phyloP scores from a whole-genome alignment of 2,329 filamentous ascomycete genomes.

The Orbilia brochopaga region DNA sequence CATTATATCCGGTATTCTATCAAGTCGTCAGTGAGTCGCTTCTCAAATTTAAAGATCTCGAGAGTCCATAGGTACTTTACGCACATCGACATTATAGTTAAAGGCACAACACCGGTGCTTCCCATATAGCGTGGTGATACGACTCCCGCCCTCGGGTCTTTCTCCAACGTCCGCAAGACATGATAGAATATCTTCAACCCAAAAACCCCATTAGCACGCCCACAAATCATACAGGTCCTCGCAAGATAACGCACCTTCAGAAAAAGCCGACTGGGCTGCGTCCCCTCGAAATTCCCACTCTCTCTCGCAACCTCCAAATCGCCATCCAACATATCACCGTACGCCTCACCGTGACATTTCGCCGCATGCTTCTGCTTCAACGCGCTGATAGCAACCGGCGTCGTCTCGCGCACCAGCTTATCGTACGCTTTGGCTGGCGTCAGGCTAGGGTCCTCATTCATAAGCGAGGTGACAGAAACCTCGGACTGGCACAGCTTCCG shows the following conservation, averaged over 20 bases:
- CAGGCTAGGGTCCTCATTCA: slow-evolving; percentile 28
- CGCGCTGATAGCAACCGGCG: slow-evolving; percentile 14
- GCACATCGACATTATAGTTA: slow-evolving; percentile 71
- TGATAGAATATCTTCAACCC: slow-evolving; percentile 68
- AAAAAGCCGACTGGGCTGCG: slow-evolving; percentile 71
- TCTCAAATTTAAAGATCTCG: not conserved
- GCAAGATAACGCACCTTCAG: slow-evolving; percentile 61
- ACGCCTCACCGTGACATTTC: slow-evolving; percentile 23
- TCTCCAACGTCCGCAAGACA: slow-evolving; percentile 65
- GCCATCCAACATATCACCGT: slow-evolving; percentile 55
- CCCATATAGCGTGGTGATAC: slow-evolving; percentile 68
- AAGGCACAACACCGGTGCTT: slow-evolving; percentile 68
- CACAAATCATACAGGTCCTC: no score
- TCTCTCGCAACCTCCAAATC: slow-evolving; percentile 64
- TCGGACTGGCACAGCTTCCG: slow-evolving; percentile 16
- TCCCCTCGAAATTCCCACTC: slow-evolving; percentile 72
- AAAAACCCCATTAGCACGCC: not conserved
- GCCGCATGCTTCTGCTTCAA: slow-evolving; percentile 35
- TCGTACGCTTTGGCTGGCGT: slow-evolving; percentile 40
- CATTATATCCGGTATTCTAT: slow-evolving; percentile 70
- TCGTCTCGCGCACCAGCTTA: slow-evolving; percentile 22
- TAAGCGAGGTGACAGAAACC: slow-evolving; percentile 31
- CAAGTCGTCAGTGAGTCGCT: not conserved
- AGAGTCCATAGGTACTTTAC: slow-evolving; percentile 11
- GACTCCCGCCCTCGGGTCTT: slow-evolving; percentile 62